Base-by-base conservation (phyloP, 2,329 filamentous ascomycete species). In the Aspergillus fischeri region DNA sequence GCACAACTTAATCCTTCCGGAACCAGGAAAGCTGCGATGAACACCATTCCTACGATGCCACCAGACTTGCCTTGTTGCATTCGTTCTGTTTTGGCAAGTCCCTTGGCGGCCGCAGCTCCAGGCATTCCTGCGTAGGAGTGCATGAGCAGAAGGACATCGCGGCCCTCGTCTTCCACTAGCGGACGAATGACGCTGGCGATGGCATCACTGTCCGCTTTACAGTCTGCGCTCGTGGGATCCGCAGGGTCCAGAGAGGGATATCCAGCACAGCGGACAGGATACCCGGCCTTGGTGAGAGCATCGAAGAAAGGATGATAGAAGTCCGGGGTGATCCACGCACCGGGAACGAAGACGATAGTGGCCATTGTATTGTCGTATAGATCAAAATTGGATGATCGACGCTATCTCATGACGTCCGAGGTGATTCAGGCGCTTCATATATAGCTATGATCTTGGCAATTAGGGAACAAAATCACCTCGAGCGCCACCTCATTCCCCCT, bases 261-360 rank as follows among this genome's bases (percentile, higher is more conserved):
- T 3, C 53, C 55, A 4, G 73, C 65, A 5, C 67, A 70, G 49
- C 62, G 63, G 3, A 68, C 67, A 10, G 63, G 51, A 54, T 70
- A 77, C 5, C 72, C 73, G 14, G 66, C 64, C 1, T 27, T 51
- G 6, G 63, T 57, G 11, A 78, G 68, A 1, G 63, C 65, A 11
- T 68, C 50, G 1, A 70, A 64, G 9, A 75, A 67, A 6, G 64
- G 61, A 11, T 69, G 58, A 51, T 74, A 79, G 51, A 67, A 66
- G 8, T 57, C 59, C 2, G 71, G 65, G 0, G 64, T 59, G 54
- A 78, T 70, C 75, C 73, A 78, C 1, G 74, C 75, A 7, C 77
- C 75, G 0, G 77, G 74, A 17, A 72, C 67, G 49, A 78, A 69
- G 6, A 78, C 62, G 20, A 78, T 63, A 8, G 63, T 63, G 10